These are phyloP conservation scores for Articulospora tetracladia DNA, from an alignment of 495 filamentous ascomycete genomes.

Conservation along the genomic window DNA sequence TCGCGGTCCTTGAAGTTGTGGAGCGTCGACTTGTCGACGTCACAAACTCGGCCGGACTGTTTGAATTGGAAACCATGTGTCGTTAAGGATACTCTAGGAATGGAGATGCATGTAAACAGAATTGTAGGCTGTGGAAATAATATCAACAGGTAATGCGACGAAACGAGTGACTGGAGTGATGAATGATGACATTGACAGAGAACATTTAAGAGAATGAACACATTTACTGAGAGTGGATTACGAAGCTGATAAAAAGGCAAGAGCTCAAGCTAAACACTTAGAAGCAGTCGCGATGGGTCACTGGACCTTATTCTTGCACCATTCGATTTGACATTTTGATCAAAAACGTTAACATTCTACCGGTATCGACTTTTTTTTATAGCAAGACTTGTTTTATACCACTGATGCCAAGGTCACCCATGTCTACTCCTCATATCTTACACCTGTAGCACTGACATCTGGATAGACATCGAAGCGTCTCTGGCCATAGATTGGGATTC, in stretches of 20 bases:
- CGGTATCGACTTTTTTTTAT: too few relatives aligned
- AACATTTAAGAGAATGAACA: too few relatives aligned
- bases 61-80: conserved; percentile 5
- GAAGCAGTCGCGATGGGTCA: too few relatives aligned
- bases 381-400: too few relatives aligned
- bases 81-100: background rate
- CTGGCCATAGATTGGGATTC: conserved; percentile 82
- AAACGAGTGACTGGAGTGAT: conserved; percentile 5
- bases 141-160: background rate
- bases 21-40: conserved; percentile 6
- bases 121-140: background rate
- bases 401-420: too few relatives aligned
- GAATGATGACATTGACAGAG: background rate
- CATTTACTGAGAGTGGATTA: too few relatives aligned
- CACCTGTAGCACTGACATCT: conserved; percentile 62
- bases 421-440: conserved; percentile 21
- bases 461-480: conserved; percentile 94
- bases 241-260: too few relatives aligned
- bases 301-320: too few relatives aligned
- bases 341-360: too few relatives aligned
- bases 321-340: too few relatives aligned
- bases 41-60: background rate
- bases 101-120: background rate
- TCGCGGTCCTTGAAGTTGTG: conserved; percentile 12
- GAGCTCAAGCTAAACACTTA: too few relatives aligned